Evolutionary conservation across 2,329 filamentous ascomycete species (phyloP).

Genomic region (Fusarium sp.): DNA sequence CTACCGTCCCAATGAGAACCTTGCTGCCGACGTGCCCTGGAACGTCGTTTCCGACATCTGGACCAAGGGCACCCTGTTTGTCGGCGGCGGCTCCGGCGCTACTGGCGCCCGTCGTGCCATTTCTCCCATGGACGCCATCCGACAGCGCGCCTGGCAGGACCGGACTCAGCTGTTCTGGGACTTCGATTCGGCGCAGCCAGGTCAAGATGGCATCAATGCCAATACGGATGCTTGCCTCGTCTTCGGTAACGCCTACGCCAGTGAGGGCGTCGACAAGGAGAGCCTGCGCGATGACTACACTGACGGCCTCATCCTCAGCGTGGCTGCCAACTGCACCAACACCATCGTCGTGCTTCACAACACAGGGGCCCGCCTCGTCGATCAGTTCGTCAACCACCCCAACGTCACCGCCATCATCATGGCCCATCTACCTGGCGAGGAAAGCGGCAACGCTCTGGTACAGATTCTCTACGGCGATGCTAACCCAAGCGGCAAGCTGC

Average conservation of each 20-base stretch:
- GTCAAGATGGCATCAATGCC: background rate
- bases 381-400: constrained; percentile 71
- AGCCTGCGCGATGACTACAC: constrained; percentile 79
- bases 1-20: constrained; percentile 1
- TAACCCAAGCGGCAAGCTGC: constrained; percentile 70
- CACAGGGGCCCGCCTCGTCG: constrained; percentile 66
- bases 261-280: constrained; percentile 80
- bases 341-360: constrained; percentile 77
- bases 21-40: constrained; percentile 4
- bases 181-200: constrained; percentile 16
- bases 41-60: constrained; percentile 9
- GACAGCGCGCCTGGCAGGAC: background rate
- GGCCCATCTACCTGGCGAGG: constrained; percentile 77
- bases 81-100: constrained; percentile 22
- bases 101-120: background rate
- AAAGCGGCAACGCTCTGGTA: constrained; percentile 70
- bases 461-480: constrained; percentile 72
- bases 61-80: constrained; percentile 8
- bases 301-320: constrained; percentile 71
- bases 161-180: constrained; percentile 15
- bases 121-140: constrained; percentile 12
- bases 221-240: constrained; percentile 78
- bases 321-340: constrained; percentile 73
- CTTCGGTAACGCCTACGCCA: constrained; percentile 84
- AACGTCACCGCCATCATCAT: constrained; percentile 76